Evolutionary conservation across 805 yeast species (phyloP).

Genomic region (Dipodascus albidus): DNA sequence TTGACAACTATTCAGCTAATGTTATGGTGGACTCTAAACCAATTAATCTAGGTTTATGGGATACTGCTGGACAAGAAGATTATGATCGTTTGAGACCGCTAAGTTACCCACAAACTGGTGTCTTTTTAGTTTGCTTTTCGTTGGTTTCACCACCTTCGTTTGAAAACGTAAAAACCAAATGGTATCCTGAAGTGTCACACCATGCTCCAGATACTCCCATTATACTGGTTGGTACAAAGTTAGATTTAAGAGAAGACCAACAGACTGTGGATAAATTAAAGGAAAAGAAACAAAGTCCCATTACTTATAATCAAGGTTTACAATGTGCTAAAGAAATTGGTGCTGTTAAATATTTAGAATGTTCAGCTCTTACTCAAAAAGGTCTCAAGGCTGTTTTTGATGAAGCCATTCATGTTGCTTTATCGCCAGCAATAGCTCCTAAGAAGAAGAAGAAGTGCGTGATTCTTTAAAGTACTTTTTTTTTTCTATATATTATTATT

Average conservation of each 20-base stretch:
- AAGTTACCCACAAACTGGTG: conserved; percentile 86
- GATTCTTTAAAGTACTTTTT: conserved; percentile 26
- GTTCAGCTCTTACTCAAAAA: conserved; percentile 81
- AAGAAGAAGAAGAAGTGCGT: conserved; percentile 40
- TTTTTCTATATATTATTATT: conserved; percentile 1
- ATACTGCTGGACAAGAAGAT: conserved; percentile 98
- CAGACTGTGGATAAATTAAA: conserved; percentile 53
- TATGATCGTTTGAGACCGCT: conserved; percentile 87
- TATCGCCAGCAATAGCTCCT: conserved; percentile 26
- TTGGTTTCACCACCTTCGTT: conserved; percentile 72
- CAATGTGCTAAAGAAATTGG: conserved; percentile 60
- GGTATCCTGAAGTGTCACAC: conserved; percentile 80
- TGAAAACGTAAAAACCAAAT: conserved; percentile 67
- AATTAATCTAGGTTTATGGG: conserved; percentile 83
- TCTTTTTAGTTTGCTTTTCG: conserved; percentile 77
- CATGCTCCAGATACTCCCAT: conserved; percentile 65
- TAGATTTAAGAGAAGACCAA: conserved; percentile 74
- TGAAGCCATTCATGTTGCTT: conserved; percentile 61
- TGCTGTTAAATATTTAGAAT: conserved; percentile 68
- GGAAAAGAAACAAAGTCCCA: conserved; percentile 35
- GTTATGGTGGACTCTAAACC: conserved; percentile 75
- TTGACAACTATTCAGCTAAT: conserved; percentile 82
- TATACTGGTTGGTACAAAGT: conserved; percentile 77
- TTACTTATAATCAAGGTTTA: conserved; percentile 49
- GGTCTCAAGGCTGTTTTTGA: conserved; percentile 84